These are phyloP conservation scores for Podospora pseudoanserina DNA, from an alignment of 495 filamentous ascomycete species.

Conservation along the genomic window DNA sequence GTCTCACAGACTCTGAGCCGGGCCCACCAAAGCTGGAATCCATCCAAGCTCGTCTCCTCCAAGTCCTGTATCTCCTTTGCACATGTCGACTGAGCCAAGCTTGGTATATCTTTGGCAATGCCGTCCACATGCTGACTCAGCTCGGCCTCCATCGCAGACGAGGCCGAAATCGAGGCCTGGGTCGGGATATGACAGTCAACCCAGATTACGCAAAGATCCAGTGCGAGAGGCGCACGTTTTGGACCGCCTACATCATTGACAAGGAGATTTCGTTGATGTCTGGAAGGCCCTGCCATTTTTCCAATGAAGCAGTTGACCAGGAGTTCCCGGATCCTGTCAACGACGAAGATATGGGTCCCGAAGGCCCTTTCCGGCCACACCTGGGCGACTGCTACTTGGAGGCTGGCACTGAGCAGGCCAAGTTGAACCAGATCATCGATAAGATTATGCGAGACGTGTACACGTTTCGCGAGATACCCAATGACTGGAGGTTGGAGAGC, in stretches of 20 bases:
- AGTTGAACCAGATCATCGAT: slow-evolving; percentile 27
- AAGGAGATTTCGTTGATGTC: slow-evolving; percentile 56
- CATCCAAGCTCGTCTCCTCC: slow-evolving; percentile 28
- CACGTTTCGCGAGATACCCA: slow-evolving; percentile 40
- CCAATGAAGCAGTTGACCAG: slow-evolving; percentile 53
- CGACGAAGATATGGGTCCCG: slow-evolving; percentile 50
- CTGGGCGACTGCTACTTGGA: slow-evolving; percentile 44
- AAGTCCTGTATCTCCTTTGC: slow-evolving; percentile 26
- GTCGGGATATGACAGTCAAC: slow-evolving; percentile 8
- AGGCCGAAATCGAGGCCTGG: slow-evolving; percentile 22
- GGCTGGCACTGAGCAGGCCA: slow-evolving; percentile 46
- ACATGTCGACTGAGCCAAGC: slow-evolving; percentile 27
- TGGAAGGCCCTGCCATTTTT: slow-evolving; percentile 51
- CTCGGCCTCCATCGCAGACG: slow-evolving; percentile 33
- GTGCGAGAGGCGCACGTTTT: slow-evolving; percentile 53
- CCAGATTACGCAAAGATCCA: slow-evolving; percentile 29
- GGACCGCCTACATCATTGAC: slow-evolving; percentile 55
- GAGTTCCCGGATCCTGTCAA: slow-evolving; percentile 50
- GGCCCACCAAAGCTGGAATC: slow-evolving; percentile 22
- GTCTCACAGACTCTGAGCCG: slow-evolving; percentile 19
- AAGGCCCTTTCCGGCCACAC: slow-evolving; percentile 24
- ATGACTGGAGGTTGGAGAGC: slow-evolving; percentile 39
- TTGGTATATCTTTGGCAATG: slow-evolving; percentile 29
- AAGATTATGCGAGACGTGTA: slow-evolving; percentile 51
- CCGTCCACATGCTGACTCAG: slow-evolving; percentile 22